Evolutionary conservation across 2,329 filamentous ascomycete genomes (phyloP).

Genomic region (Colletotrichum sp.): DNA sequence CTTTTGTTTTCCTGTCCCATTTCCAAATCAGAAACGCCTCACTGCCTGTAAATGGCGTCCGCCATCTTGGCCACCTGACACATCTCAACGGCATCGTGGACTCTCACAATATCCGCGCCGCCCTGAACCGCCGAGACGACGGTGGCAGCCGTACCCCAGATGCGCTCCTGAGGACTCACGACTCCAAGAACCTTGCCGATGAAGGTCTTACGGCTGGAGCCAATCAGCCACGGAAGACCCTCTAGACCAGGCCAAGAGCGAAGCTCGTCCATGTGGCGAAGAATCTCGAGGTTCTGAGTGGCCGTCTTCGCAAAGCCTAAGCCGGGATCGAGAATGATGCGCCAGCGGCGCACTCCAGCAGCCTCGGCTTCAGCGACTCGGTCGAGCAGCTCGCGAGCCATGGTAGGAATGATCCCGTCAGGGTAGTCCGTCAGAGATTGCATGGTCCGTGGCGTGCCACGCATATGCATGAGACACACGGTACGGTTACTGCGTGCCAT

Average conservation of each 20-base stretch:
- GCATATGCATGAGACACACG: conserved; percentile 91
- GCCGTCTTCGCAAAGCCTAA: conserved; percentile 90
- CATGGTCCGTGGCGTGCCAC: conserved; percentile 87
- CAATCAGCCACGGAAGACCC: conserved; percentile 86
- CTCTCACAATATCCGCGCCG: conserved; percentile 88
- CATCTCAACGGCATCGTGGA: conserved; percentile 93
- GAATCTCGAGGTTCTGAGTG: conserved; percentile 80
- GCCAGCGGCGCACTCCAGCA: conserved; percentile 88
- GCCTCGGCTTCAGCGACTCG: conserved; percentile 77
- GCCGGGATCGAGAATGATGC: conserved; percentile 92
- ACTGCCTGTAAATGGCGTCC: conserved; percentile 84
- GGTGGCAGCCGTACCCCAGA: conserved; percentile 87
- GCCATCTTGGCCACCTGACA: conserved; percentile 81
- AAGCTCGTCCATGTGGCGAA: conserved; percentile 71
- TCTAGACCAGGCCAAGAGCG: conserved; percentile 67
- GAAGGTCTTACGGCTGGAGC: conserved; percentile 88
- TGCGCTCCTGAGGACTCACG: conserved; percentile 69
- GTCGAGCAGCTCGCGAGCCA: conserved; percentile 70
- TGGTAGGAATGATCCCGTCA: conserved; percentile 65
- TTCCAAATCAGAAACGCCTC: neutral
- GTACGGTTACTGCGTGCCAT: conserved; percentile 80
- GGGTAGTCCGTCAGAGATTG: conserved; percentile 71
- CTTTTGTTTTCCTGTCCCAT: neutral
- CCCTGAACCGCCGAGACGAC: conserved; percentile 85
- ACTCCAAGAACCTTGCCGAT: conserved; percentile 84